phyloP scores from a whole-genome alignment of 2,329 filamentous ascomycete genomes.

The Fusarium ramigenum region DNA sequence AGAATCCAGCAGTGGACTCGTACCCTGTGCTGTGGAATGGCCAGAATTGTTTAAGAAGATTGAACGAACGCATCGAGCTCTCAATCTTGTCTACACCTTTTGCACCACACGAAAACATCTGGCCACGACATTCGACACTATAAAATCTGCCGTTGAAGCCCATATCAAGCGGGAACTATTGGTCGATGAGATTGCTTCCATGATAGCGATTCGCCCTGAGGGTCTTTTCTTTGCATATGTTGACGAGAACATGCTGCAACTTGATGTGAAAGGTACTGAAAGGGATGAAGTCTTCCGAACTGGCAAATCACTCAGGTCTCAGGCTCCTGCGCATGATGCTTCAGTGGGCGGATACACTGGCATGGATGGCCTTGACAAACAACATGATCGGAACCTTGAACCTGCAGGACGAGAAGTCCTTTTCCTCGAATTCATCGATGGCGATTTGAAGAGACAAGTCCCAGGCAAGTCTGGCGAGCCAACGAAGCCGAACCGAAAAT shows the following conservation, averaged over 20 bases:
- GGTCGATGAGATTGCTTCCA: constrained; percentile 82
- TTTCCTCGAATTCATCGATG: constrained; percentile 92
- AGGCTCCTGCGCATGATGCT: constrained; percentile 61
- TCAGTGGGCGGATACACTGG: constrained; percentile 67
- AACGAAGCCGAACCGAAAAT: constrained; percentile 71
- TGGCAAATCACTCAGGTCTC: constrained; percentile 56
- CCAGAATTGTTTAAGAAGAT: constrained; percentile 78
- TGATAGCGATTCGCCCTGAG: constrained; percentile 79
- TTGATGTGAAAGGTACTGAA: constrained; percentile 77
- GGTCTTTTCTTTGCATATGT: constrained; percentile 87
- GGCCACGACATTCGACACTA: constrained; percentile 89
- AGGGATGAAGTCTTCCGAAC: constrained; percentile 70
- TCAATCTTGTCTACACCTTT: constrained; percentile 95
- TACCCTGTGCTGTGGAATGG: constrained; percentile 65
- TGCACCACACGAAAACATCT: constrained; percentile 93
- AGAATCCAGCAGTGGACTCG: constrained; percentile 29
- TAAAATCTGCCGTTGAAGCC: constrained; percentile 83
- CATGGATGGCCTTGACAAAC: constrained; percentile 52
- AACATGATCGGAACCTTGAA: constrained; percentile 8
- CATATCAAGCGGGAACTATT: constrained; percentile 77
- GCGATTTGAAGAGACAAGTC: constrained; percentile 85
- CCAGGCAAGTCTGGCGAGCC: constrained; percentile 75
- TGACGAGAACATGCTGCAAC: constrained; percentile 82
- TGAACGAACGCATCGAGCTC: constrained; percentile 79
- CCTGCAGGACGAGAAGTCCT: constrained; percentile 71